A percentile compares a stretch with the other conserved stretches of the same genome.
Evolutionary conservation across 768 basidiomycete species (phyloP).

Genomic region (Fibroporia radiculosa): DNA sequence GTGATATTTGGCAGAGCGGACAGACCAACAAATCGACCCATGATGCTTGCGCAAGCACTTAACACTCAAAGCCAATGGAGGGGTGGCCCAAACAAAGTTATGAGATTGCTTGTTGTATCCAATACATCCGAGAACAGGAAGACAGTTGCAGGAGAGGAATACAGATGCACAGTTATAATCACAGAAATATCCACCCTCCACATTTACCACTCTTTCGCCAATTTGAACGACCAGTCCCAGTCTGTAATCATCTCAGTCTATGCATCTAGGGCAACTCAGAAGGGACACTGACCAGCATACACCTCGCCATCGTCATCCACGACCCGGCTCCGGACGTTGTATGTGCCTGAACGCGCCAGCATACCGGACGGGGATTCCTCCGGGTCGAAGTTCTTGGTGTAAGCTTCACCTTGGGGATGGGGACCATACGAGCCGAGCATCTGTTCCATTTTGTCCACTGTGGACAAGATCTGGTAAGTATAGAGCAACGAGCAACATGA

Average conservation of each 20-base stretch:
- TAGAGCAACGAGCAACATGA: constrained; percentile 2
- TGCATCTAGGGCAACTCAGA: neutral
- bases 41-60: no score
- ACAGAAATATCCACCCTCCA: neutral
- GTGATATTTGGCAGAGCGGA: no score
- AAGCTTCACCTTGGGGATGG: constrained; percentile 49
- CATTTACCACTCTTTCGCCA: constrained; percentile 83
- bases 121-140: constrained; percentile 12
- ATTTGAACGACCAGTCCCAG: constrained; percentile 87
- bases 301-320: constrained; percentile 80
- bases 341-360: constrained; percentile 75
- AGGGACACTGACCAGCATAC: constrained; percentile 55
- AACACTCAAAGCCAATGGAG: no score
- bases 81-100: neutral
- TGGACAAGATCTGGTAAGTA: neutral
- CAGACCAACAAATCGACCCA: no score
- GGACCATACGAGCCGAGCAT: constrained; percentile 96
- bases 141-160: constrained; percentile 22
- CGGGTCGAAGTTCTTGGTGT: constrained; percentile 69
- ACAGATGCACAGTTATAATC: constrained; percentile 18
- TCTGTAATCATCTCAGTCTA: constrained; percentile 32
- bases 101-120: neutral
- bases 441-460: constrained; percentile 87
- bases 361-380: constrained; percentile 67
- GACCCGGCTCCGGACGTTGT: constrained; percentile 74